Conservation (phyloP, 2,329 filamentous ascomycete genomes). For the Cladosporium halotolerans region DNA sequence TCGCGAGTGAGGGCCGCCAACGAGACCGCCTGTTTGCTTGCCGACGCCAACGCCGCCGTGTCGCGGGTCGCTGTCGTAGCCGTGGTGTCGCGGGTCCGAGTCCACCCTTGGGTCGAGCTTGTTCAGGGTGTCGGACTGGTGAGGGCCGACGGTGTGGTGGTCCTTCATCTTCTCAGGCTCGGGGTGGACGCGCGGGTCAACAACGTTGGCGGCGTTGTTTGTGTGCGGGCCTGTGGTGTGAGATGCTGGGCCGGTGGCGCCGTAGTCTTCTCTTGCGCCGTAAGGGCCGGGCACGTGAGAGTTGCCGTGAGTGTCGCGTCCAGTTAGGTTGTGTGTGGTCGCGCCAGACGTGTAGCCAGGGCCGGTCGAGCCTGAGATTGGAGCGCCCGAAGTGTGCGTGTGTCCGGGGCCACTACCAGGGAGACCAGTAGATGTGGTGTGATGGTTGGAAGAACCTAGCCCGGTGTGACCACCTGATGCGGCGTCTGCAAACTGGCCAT, state of each 20-base stretch:
- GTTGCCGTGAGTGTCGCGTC: background rate
- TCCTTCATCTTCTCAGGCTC: slow-evolving; percentile 6
- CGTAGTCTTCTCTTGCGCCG: slow-evolving; percentile 3
- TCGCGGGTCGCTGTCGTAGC: slow-evolving; percentile 9
- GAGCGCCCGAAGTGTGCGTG: background rate
- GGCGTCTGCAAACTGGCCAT: background rate
- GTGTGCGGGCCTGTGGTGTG: slow-evolving; percentile 18
- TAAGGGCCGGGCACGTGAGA: background rate
- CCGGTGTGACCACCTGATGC: background rate
- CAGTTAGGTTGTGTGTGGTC: background rate
- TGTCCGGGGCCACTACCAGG: background rate
- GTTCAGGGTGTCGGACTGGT: slow-evolving; percentile 18
- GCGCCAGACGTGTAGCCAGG: background rate
- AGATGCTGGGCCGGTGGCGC: background rate
- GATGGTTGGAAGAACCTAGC: background rate
- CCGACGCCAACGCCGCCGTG: background rate
- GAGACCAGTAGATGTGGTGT: background rate
- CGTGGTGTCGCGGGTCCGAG: slow-evolving; percentile 4
- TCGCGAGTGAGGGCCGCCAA: slow-evolving; percentile 5
- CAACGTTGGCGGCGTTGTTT: slow-evolving; percentile 17
- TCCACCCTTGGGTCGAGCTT: slow-evolving; percentile 18
- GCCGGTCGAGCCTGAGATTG: background rate
- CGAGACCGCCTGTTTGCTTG: slow-evolving; percentile 1
- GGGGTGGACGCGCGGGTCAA: slow-evolving; percentile 16
- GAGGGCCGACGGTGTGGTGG: slow-evolving; percentile 8